These are phyloP conservation scores for Boletus rufocinnamomeus DNA, from an alignment of 768 basidiomycete genomes.

Conservation along the genomic window DNA sequence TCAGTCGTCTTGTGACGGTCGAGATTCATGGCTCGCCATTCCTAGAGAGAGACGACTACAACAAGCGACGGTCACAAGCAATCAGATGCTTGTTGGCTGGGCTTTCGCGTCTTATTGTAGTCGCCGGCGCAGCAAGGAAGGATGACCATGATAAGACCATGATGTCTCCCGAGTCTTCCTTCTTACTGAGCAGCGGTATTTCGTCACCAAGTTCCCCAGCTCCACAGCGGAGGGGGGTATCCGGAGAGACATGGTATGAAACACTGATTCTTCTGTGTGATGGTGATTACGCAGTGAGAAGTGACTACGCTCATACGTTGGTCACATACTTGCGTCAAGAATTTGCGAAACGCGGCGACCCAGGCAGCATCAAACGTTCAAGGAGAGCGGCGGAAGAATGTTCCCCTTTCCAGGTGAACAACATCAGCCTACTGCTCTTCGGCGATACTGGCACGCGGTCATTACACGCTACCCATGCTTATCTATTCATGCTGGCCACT, in stretches of 20 bases:
- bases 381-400: slow-evolving; percentile 49
- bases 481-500: slow-evolving; percentile 76
- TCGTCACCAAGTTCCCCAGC: slow-evolving; percentile 34
- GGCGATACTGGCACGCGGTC: slow-evolving; percentile 70
- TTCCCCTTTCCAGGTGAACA: slow-evolving; percentile 47
- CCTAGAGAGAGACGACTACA: slow-evolving; percentile 39
- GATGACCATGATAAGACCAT: slow-evolving; percentile 18
- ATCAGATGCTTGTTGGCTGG: slow-evolving; percentile 71
- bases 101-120: slow-evolving; percentile 67
- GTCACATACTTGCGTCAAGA: slow-evolving; percentile 76
- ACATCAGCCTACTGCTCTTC: slow-evolving; percentile 49
- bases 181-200: slow-evolving; percentile 31
- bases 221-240: slow-evolving; percentile 65
- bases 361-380: slow-evolving; percentile 48
- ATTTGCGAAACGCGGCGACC: slow-evolving; percentile 58
- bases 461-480: slow-evolving; percentile 78
- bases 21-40: slow-evolving; percentile 62
- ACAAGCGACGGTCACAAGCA: slow-evolving; percentile 57
- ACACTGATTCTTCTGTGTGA: slow-evolving; percentile 86
- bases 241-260: slow-evolving; percentile 90
- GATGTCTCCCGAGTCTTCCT: slow-evolving; percentile 25
- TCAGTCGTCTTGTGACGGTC: slow-evolving; percentile 69
- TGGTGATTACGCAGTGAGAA: slow-evolving; percentile 70
- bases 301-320: slow-evolving; percentile 74
- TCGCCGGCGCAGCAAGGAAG: slow-evolving; percentile 49